These are phyloP conservation scores for Vaccinium corymbosum DNA, from an alignment of 148 eudicot genomes.

Conservation along the genomic window DNA sequence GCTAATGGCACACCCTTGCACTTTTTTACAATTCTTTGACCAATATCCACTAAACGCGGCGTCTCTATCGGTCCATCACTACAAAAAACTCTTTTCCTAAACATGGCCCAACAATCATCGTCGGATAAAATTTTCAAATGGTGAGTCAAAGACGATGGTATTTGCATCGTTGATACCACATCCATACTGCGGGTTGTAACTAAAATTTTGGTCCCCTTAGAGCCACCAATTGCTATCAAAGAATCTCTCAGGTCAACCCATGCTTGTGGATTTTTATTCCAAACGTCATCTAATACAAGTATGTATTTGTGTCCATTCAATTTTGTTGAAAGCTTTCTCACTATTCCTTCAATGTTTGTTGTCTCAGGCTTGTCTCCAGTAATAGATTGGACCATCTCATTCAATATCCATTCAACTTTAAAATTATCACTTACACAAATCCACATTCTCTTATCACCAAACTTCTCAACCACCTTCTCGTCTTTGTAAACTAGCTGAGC, in stretches of 20 bases:
- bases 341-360: neutral
- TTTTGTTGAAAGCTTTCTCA: neutral
- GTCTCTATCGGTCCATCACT: no score
- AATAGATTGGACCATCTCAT: neutral
- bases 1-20: no score
- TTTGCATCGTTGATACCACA: neutral
- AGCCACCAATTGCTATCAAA: neutral
- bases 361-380: neutral
- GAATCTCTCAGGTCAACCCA: conserved; percentile 7
- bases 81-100: neutral
- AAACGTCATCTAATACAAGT: conserved; percentile 21
- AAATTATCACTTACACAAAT: conserved; percentile 4
- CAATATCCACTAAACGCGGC: no score
- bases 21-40: no score
- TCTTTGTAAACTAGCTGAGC: neutral
- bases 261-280: neutral
- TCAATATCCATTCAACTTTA: neutral
- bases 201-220: neutral
- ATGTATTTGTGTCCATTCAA: conserved; percentile 1
- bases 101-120: conserved; percentile 8
- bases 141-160: neutral
- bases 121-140: neutral
- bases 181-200: neutral
- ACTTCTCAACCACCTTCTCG: neutral
- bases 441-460: conserved; percentile 9